Evolutionary conservation across 768 basidiomycete species (phyloP), one percentile per base, ranked within the genome.

Genomic region (Hypholoma sublateritium): DNA sequence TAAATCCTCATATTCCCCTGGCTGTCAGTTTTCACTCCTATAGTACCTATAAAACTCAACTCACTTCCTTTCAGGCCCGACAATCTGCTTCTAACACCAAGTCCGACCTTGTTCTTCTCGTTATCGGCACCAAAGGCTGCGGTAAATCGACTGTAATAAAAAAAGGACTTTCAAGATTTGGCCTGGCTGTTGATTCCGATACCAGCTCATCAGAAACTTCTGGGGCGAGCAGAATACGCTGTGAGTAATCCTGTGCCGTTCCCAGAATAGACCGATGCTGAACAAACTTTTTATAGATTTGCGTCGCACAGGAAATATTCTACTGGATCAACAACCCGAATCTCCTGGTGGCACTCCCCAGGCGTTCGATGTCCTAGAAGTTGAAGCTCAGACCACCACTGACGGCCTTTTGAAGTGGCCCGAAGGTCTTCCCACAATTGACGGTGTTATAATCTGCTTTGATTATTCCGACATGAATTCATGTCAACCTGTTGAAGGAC

Each of bases 401-500:
- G 70, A 72, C 42, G 72, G 74, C 47, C 63, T 70, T 35, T 62
- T 67, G 36, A 64, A 67, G 43, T 84, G 85, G 79, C 82, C 88
- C 6, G 75, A 79, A 25, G 75, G 74, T 4, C 73, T 85, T 21
- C 86, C 88, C 17, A 69, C 70, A 16, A 76, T 93, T 50, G 87
- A 94, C 60, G 96, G 89, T 0, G 83, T 88, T 13, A 81, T 97
- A 51, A 77, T 97, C 22, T 97, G 94, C 66, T 97, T 95, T 70
- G 91, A 95, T 71, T 82, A 87, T 9, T 81, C 84, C 0, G 76
- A 83, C 56, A 67, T 68, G 55, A 69, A 74, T 1, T 93, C 93
- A 19, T 87, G 91, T 64, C 70, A 70, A 14, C 86, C 84, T 14
- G 79, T 95, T 16, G 79, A 84, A 67, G 79, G 79, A 28, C 78